A percentile compares a stretch with the other conserved stretches of the same genome.
phyloP scores from a whole-genome alignment of 2,329 filamentous ascomycete genomes.

The Hypoxylon sp. region DNA sequence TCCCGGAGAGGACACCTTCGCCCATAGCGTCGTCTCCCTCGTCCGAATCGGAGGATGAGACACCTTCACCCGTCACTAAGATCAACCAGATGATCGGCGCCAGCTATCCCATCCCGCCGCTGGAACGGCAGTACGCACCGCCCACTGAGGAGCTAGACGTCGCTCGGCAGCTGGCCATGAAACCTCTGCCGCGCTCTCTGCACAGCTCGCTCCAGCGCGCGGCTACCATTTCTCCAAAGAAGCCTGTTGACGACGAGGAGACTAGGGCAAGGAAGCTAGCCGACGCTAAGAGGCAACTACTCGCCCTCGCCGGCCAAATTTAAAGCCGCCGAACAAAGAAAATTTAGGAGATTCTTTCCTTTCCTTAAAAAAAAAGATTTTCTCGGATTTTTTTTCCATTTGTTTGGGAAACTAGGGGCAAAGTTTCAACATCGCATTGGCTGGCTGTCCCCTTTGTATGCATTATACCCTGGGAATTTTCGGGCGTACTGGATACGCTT shows the following conservation, averaged over 20 bases:
- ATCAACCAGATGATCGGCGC: slow-evolving; percentile 35
- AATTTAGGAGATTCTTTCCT: too few relatives aligned
- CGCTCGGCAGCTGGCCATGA: slow-evolving; percentile 51
- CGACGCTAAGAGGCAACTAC: slow-evolving; percentile 63
- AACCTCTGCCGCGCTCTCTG: slow-evolving; percentile 50
- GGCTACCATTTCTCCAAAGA: slow-evolving; percentile 34
- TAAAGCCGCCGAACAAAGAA: slow-evolving; percentile 30
- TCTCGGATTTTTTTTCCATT: too few relatives aligned
- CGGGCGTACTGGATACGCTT: slow-evolving; percentile 44
- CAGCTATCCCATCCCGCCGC: slow-evolving; percentile 50
- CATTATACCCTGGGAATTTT: slow-evolving; percentile 45
- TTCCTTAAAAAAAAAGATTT: background rate
- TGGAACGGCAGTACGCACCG: slow-evolving; percentile 48
- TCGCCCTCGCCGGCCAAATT: slow-evolving; percentile 52
- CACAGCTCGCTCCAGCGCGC: slow-evolving; percentile 51
- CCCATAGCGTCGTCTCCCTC: slow-evolving; percentile 31
- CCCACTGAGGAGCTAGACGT: slow-evolving; percentile 52
- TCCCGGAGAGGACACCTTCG: slow-evolving; percentile 33
- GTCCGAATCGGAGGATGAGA: slow-evolving; percentile 50
- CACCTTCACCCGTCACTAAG: slow-evolving; percentile 2
- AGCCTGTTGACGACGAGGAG: slow-evolving; percentile 52
- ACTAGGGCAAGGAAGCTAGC: slow-evolving; percentile 60
- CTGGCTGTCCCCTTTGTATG: slow-evolving; percentile 33
- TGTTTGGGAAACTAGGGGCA: background rate
- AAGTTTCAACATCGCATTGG: slow-evolving; percentile 12